Conservation (phyloP, 1,284 basidiomycete genomes). For the Pseudozyma tsukubaensis region DNA sequence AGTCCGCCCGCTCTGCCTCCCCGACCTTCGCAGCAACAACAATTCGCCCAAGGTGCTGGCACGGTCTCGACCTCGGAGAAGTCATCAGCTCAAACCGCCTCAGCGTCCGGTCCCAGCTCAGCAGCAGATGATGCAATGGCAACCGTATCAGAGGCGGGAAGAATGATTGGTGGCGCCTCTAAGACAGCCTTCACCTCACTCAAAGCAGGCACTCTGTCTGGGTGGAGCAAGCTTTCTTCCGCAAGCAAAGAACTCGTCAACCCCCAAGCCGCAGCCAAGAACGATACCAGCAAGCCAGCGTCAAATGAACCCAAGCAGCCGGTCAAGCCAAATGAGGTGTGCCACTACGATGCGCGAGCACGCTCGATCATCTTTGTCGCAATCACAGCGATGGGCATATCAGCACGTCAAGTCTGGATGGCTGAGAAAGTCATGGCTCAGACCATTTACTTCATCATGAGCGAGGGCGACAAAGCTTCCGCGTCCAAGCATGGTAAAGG, state of each 20-base stretch:
- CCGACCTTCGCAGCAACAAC: background rate
- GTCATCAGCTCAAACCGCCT: background rate
- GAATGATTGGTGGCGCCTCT: conserved; percentile 31
- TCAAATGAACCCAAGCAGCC: conserved; percentile 25
- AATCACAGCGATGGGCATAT: conserved; percentile 53
- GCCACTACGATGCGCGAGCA: conserved; percentile 61
- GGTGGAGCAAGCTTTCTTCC: conserved; percentile 43
- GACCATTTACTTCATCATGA: conserved; percentile 62
- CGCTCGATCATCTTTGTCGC: conserved; percentile 61
- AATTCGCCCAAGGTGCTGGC: too few relatives aligned
- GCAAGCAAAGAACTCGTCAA: conserved; percentile 39
- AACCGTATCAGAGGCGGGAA: conserved; percentile 30
- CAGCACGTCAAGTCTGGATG: conserved; percentile 44
- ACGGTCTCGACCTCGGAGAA: background rate
- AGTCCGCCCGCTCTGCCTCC: background rate
- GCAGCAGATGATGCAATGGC: conserved; percentile 18
- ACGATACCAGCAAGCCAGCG: background rate
- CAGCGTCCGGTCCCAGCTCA: background rate
- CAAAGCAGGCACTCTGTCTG: conserved; percentile 35
- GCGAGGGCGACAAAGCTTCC: conserved; percentile 47
- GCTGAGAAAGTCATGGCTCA: conserved; percentile 63
- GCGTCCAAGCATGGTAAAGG: conserved; percentile 49
- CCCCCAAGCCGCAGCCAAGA: conserved; percentile 4
- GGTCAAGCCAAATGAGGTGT: conserved; percentile 61
- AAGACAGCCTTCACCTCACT: conserved; percentile 41